Conservation (phyloP, 129 eudicot species). For the Pulicaria dysenterica region DNA sequence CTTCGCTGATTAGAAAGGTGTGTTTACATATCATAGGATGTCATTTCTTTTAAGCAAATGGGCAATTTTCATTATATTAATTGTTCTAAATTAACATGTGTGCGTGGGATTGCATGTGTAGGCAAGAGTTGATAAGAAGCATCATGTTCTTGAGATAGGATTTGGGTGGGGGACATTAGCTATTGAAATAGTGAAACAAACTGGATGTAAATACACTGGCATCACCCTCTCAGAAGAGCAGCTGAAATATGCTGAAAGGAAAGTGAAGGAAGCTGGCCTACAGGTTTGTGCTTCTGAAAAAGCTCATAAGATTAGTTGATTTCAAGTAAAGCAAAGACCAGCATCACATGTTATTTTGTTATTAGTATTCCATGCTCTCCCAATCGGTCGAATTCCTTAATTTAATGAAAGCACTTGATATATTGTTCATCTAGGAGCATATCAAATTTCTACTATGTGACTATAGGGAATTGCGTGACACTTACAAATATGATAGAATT, state of each 20-base stretch:
- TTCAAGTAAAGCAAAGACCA: neutral
- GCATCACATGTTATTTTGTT: no score
- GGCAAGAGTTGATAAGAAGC: slow-evolving; percentile 61
- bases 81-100: neutral
- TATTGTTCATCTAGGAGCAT: slow-evolving; percentile 40
- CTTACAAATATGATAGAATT: slow-evolving; percentile 65
- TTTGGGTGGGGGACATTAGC: slow-evolving; percentile 88
- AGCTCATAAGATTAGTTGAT: neutral
- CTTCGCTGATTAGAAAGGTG: slow-evolving; percentile 66
- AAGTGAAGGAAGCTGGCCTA: slow-evolving; percentile 73
- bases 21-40: neutral
- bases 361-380: neutral
- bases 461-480: slow-evolving; percentile 64
- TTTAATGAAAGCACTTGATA: neutral
- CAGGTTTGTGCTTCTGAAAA: slow-evolving; percentile 42
- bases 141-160: slow-evolving; percentile 80
- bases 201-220: slow-evolving; percentile 88
- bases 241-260: slow-evolving; percentile 61
- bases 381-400: neutral
- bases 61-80: neutral
- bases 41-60: neutral
- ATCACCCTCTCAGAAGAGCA: slow-evolving; percentile 77
- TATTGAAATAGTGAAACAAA: slow-evolving; percentile 69
- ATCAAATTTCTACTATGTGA: slow-evolving; percentile 72
- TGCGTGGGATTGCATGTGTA: neutral